Evolutionary conservation across 1,284 basidiomycete genomes (phyloP), one percentile per base, ranked within the genome.

Genomic region (Lentinula novae-zelandiae): DNA sequence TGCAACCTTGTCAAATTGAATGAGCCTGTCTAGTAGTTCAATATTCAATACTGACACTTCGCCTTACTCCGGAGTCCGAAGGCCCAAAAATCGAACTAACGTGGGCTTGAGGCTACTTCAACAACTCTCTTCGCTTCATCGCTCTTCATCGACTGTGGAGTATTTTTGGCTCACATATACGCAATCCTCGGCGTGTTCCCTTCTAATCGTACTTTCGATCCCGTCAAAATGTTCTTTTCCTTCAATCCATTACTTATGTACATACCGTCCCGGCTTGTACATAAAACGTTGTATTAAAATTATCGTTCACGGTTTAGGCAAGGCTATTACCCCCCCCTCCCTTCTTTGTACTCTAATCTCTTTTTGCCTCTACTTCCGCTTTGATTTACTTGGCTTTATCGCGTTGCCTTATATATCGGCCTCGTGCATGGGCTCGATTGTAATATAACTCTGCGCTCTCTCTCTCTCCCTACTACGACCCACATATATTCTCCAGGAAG

Each of bases 381-480:
- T 56, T 42, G 13, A 46, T 46, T 56, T 56, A 17, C 27, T 27
- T 4, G 3, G 31, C 40, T 56, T 42, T 9, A 17, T n/a, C 20
- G 27, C 27, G 27, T 6, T 20, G 22, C 39, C 42, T 56, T 56
- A 56, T 56, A 56, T 56, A 56, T 56, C 54, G 42, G 54, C 54
- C 54, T 56, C 54, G 31, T 48, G 54, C 39, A 34, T 33, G n/a
- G 31, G 34, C 12, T 36, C 27, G 27, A 17, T 31, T 44, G 12
- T 20, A 46, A 46, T 17, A 53, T 17, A 53, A 17, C n/a, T 54
- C 39, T 27, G 27, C 27, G 27, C 27, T 54, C 12, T 27, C 39
- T 44, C 22, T 22, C 22, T 1, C 22, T n/a, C 15, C 36, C 20
- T 27, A 54, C 53, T 8, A 31, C 53, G 39, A 42, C 17, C 22